phyloP scores from a whole-genome alignment of 805 yeast genomes.

The Candida stauntonica region DNA sequence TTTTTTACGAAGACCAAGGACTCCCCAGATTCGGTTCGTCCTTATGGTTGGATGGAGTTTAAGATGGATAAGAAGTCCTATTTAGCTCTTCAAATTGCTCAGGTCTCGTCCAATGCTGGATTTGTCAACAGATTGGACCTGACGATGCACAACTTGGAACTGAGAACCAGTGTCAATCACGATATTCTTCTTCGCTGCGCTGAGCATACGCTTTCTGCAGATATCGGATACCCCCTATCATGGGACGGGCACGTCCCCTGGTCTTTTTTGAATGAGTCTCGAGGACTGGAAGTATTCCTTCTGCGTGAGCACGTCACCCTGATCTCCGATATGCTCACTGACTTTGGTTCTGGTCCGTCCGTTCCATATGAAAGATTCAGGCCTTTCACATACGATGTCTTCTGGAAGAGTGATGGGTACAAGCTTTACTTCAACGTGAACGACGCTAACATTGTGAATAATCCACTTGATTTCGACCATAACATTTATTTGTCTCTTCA shows the following conservation, averaged over 20 bases:
- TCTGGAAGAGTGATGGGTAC: slow-evolving; percentile 57
- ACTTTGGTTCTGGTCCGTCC: slow-evolving; percentile 70
- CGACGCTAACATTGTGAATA: slow-evolving; percentile 82
- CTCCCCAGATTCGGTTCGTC: slow-evolving; percentile 41
- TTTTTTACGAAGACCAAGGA: slow-evolving; percentile 30
- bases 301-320: slow-evolving; percentile 79
- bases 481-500: slow-evolving; percentile 73
- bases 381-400: slow-evolving; percentile 59
- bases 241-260: slow-evolving; percentile 83
- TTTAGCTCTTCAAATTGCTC: slow-evolving; percentile 41
- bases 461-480: slow-evolving; percentile 79
- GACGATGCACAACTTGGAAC: slow-evolving; percentile 50
- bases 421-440: slow-evolving; percentile 73
- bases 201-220: slow-evolving; percentile 48
- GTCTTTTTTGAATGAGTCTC: slow-evolving; percentile 52
- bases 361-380: slow-evolving; percentile 72
- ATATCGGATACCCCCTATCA: slow-evolving; percentile 63
- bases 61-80: slow-evolving; percentile 53
- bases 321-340: slow-evolving; percentile 66
- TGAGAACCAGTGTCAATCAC: slow-evolving; percentile 85
- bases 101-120: slow-evolving; percentile 52
- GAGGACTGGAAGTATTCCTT: slow-evolving; percentile 54
- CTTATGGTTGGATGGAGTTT: slow-evolving; percentile 92
- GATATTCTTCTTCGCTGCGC: slow-evolving; percentile 67
- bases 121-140: slow-evolving; percentile 47